phyloP scores from a whole-genome alignment of 176 grass and related monocot species.

The Aechmea fasciata region DNA sequence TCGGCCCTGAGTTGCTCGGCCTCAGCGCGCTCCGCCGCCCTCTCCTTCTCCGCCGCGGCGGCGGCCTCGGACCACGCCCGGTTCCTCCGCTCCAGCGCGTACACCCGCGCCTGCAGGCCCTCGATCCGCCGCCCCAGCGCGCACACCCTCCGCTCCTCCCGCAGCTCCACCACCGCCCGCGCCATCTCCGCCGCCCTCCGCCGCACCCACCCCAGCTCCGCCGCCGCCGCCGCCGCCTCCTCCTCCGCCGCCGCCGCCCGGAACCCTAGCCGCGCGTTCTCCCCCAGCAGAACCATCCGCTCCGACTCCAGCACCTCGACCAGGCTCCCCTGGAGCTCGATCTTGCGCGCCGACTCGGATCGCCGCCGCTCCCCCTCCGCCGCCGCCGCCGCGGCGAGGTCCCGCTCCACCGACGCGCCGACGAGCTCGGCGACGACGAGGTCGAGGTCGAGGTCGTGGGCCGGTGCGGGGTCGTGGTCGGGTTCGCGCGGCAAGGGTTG shows the following conservation, averaged over 20 bases:
- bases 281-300: conserved; percentile 74
- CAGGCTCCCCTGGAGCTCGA: conserved; percentile 87
- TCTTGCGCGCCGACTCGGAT: conserved; percentile 45
- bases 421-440: conserved; percentile 57
- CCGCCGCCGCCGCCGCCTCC: conserved; percentile 27
- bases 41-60: conserved; percentile 39
- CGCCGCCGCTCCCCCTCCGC: conserved; percentile 18
- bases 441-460: neutral
- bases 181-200: conserved; percentile 67
- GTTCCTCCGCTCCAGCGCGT: conserved; percentile 69
- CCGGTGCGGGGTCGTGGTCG: neutral
- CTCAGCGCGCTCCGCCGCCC: conserved; percentile 20
- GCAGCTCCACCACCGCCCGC: conserved; percentile 53
- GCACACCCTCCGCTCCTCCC: conserved; percentile 79
- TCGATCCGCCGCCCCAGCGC: conserved; percentile 65
- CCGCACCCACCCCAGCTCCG: conserved; percentile 68
- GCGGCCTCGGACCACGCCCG: conserved; percentile 60
- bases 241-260: conserved; percentile 45
- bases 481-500: conserved; percentile 17
- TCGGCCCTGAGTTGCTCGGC: conserved; percentile 45
- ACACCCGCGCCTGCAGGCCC: conserved; percentile 72
- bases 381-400: conserved; percentile 46
- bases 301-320: conserved; percentile 92
- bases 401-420: conserved; percentile 35
- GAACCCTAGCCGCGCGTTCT: conserved; percentile 76